A percentile compares a stretch with the other conserved stretches of the same genome.
Conservation (phyloP, 139 green algal species). For the Micractinium sp. region DNA sequence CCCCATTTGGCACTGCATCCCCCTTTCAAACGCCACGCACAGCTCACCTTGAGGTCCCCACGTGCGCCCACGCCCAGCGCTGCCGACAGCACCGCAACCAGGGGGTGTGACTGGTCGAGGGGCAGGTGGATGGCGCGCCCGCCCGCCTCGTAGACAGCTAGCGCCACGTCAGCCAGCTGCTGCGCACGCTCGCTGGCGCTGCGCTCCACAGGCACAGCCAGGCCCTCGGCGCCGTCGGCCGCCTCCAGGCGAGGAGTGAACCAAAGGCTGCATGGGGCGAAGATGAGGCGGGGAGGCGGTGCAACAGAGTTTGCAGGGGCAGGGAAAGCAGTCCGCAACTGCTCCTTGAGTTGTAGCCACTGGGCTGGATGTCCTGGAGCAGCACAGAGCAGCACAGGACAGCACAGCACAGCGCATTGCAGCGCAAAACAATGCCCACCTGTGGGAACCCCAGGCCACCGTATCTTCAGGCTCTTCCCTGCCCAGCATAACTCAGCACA, state of each 20-base stretch:
- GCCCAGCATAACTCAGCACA: too few species aligned
- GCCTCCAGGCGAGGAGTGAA: conserved; percentile 43
- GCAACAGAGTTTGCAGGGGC: not conserved
- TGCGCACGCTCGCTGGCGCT: conserved; percentile 36
- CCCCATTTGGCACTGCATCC: too few species aligned
- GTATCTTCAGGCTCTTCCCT: too few species aligned
- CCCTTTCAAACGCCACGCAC: not conserved
- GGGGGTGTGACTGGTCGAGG: conserved; percentile 54
- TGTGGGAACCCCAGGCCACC: too few species aligned
- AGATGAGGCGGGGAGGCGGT: not conserved
- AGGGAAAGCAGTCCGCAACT: too few species aligned
- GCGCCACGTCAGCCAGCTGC: conserved; percentile 59
- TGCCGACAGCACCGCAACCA: conserved; percentile 58
- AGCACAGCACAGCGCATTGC: too few species aligned
- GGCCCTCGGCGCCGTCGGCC: not conserved
- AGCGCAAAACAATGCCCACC: too few species aligned
- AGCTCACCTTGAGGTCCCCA: conserved; percentile 28
- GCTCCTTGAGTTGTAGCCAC: too few species aligned
- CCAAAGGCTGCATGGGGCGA: conserved; percentile 43
- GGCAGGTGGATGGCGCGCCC: conserved; percentile 63
- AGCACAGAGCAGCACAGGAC: too few species aligned
- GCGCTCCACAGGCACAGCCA: conserved; percentile 16
- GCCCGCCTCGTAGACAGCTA: conserved; percentile 49
- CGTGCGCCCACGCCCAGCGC: conserved; percentile 21
- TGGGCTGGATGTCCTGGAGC: too few species aligned